Evolutionary conservation across 2,329 filamentous ascomycete genomes (phyloP).

Genomic region (Aspergillus niger): DNA sequence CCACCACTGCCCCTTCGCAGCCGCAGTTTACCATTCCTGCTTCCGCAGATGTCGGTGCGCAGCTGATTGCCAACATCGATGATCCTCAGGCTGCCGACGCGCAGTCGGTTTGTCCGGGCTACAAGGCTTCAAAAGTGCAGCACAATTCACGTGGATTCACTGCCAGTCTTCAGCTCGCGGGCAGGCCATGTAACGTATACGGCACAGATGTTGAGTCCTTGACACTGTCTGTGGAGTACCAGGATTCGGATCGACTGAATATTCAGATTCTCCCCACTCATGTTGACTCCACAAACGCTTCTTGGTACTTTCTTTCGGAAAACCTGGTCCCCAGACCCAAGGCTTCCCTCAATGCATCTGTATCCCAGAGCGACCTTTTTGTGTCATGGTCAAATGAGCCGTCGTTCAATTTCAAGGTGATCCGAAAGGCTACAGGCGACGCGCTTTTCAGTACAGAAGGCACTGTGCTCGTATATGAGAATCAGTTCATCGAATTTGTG

Average conservation of each 20-base stretch:
- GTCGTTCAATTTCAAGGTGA: slow-evolving; percentile 59
- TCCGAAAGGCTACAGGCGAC: slow-evolving; percentile 62
- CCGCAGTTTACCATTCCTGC: slow-evolving; percentile 52
- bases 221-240: slow-evolving; percentile 67
- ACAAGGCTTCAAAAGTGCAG: slow-evolving; percentile 55
- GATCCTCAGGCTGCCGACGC: slow-evolving; percentile 66
- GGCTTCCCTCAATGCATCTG: slow-evolving; percentile 44
- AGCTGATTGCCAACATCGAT: slow-evolving; percentile 63
- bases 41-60: slow-evolving; percentile 48
- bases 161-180: slow-evolving; percentile 56
- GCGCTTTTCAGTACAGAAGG: slow-evolving; percentile 68
- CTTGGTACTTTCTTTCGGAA: slow-evolving; percentile 68
- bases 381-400: slow-evolving; percentile 61
- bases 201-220: slow-evolving; percentile 72
- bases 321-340: slow-evolving; percentile 61
- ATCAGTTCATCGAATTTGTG: slow-evolving; percentile 76
- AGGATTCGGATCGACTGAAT: slow-evolving; percentile 65
- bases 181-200: slow-evolving; percentile 68
- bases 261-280: slow-evolving; percentile 70
- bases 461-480: slow-evolving; percentile 68
- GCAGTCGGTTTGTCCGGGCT: slow-evolving; percentile 64
- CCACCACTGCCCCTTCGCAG: slow-evolving; percentile 22
- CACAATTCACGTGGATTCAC: slow-evolving; percentile 52
- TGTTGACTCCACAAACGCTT: slow-evolving; percentile 61
- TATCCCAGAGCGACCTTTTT: slow-evolving; percentile 47